A percentile compares a stretch with the other conserved stretches of the same genome.
Conservation (phyloP, 371 early-diverging fungal genomes). For the Haplosporangium sp. region DNA sequence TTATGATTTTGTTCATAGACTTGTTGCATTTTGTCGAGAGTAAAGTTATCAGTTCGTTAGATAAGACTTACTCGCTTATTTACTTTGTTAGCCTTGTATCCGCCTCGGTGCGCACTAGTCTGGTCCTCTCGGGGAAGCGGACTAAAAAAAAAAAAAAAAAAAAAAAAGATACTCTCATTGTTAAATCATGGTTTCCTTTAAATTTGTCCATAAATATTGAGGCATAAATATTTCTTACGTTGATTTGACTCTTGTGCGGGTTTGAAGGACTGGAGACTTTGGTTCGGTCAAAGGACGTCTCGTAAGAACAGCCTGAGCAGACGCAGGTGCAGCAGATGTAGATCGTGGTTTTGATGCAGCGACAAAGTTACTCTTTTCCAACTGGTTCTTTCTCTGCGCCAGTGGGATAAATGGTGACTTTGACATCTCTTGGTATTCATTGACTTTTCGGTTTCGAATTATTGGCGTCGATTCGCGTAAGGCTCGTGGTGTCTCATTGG, state of each 20-base stretch:
- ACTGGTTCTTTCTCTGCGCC: constrained; percentile 16
- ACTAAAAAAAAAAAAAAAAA: background rate
- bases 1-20: background rate
- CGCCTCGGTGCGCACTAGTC: constrained; percentile 10
- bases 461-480: constrained; percentile 9
- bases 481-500: background rate
- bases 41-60: too few relatives aligned
- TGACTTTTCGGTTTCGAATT: constrained; percentile 15
- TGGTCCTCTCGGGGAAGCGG: constrained; percentile 15
- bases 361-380: constrained; percentile 6
- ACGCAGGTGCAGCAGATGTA: background rate
- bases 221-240: constrained; percentile 1
- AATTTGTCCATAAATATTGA: background rate
- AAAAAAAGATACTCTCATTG: background rate
- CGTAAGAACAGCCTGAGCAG: background rate
- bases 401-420: constrained; percentile 30
- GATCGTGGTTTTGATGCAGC: background rate
- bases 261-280: constrained; percentile 25
- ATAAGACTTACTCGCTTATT: constrained; percentile 29
- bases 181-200: too few relatives aligned
- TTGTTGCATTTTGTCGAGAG: too few relatives aligned
- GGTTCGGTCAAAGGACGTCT: constrained; percentile 13
- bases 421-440: constrained; percentile 32
- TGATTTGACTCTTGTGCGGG: constrained; percentile 21
- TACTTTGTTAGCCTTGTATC: constrained; percentile 29